Evolutionary conservation across 2,329 filamentous ascomycete genomes (phyloP).

Genomic region (Trichoderma citrinoviride): DNA sequence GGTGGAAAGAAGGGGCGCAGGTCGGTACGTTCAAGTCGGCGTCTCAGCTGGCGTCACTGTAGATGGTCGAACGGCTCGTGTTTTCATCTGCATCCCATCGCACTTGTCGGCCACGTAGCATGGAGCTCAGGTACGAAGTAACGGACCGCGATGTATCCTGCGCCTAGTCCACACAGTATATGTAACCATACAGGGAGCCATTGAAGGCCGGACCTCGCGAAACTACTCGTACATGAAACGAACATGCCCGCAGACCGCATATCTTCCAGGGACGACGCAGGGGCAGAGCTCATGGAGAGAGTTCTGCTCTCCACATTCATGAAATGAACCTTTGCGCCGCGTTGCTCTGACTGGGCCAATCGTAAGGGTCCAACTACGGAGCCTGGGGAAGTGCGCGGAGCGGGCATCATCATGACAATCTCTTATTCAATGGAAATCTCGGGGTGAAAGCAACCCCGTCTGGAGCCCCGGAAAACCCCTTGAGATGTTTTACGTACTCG

Average conservation of each 20-base stretch:
- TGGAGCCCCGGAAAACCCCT: slow-evolving; percentile 15
- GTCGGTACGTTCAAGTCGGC: background rate
- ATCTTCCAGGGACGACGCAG: background rate
- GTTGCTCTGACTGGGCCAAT: background rate
- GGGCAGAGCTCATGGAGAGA: background rate
- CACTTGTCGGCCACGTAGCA: slow-evolving; percentile 8
- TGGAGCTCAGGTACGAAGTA: background rate
- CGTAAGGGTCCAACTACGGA: background rate
- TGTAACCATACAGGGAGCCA: background rate
- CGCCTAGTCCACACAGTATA: background rate
- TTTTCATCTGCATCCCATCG: background rate
- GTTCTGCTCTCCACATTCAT: slow-evolving; percentile 3
- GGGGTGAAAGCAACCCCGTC: background rate
- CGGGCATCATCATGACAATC: background rate
- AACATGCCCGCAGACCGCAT: background rate
- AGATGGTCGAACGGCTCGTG: background rate
- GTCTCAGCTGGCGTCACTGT: background rate
- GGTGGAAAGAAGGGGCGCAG: too few relatives aligned
- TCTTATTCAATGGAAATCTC: slow-evolving; percentile 11
- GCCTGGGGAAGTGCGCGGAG: background rate
- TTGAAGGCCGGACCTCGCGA: background rate
- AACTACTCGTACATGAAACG: background rate
- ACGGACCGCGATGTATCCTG: slow-evolving; percentile 7
- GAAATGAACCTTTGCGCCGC: background rate
- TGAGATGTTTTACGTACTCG: background rate